Conservation (phyloP, 306 rosid species). For the Adenanthera pavonina region DNA sequence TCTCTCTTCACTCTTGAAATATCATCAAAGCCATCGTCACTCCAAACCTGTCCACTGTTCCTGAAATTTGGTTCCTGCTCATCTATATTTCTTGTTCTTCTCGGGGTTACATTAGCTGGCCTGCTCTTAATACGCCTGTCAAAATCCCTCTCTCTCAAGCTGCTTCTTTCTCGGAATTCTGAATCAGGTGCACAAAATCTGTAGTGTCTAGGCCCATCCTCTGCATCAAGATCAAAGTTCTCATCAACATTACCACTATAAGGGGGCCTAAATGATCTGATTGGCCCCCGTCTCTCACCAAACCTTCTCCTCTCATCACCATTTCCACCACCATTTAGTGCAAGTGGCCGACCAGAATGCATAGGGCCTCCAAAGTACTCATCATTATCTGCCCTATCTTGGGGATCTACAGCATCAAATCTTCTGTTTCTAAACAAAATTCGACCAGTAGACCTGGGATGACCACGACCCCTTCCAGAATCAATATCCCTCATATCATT, state of each 20-base stretch:
- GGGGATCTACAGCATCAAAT: slow-evolving; percentile 71
- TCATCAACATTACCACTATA: slow-evolving; percentile 53
- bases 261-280: slow-evolving; percentile 57
- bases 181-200: slow-evolving; percentile 54
- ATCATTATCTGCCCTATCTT: slow-evolving; percentile 62
- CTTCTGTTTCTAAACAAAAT: slow-evolving; percentile 68
- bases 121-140: slow-evolving; percentile 61
- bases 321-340: slow-evolving; percentile 52
- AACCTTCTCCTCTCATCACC: slow-evolving; percentile 61
- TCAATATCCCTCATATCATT: slow-evolving; percentile 78
- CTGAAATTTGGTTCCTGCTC: slow-evolving; percentile 58
- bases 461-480: slow-evolving; percentile 76
- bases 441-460: slow-evolving; percentile 72
- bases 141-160: slow-evolving; percentile 58
- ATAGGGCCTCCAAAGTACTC: slow-evolving; percentile 72
- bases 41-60: slow-evolving; percentile 57
- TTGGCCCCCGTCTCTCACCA: slow-evolving; percentile 59
- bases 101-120: slow-evolving; percentile 52
- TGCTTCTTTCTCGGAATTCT: slow-evolving; percentile 63
- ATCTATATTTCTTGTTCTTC: slow-evolving; percentile 57
- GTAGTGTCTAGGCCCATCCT: slow-evolving; percentile 55
- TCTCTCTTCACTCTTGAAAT: slow-evolving; percentile 55
- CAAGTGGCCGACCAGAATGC: slow-evolving; percentile 66
- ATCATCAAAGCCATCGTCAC: slow-evolving; percentile 46
- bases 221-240: slow-evolving; percentile 52